A percentile compares a stretch with the other conserved stretches of the same genome.
Conservation (phyloP, 345 rosid species). For the Acer yangbiense region DNA sequence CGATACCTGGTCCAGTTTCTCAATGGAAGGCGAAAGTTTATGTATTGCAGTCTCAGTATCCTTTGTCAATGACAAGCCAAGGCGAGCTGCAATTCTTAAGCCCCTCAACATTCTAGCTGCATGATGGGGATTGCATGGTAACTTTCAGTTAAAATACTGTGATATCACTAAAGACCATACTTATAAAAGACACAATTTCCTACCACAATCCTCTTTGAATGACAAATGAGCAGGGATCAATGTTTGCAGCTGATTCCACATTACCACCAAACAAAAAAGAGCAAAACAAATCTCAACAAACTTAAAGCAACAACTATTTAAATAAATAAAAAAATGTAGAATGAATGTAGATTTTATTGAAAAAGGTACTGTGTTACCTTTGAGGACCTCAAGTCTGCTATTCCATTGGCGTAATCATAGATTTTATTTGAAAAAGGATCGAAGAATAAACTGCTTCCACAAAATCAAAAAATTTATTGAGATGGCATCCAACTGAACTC, state of each 20-base stretch:
- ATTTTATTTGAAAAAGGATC: conserved; percentile 66
- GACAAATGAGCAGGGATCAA: conserved; percentile 74
- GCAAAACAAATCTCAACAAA: conserved; percentile 12
- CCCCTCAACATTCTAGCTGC: conserved; percentile 95
- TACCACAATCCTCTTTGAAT: conserved; percentile 89
- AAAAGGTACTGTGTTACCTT: conserved; percentile 53
- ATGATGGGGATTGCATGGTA: conserved; percentile 18
- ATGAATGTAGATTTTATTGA: not conserved
- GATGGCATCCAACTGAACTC: conserved; percentile 13
- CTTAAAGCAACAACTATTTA: conserved; percentile 6
- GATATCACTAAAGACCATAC: conserved; percentile 14
- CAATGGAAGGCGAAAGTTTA: conserved; percentile 57
- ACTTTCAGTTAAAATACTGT: conserved; percentile 19
- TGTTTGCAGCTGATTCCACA: conserved; percentile 64
- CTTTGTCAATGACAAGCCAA: conserved; percentile 64
- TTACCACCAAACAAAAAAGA: conserved; percentile 20
- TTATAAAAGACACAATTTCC: conserved; percentile 31
- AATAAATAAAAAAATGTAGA: conserved; percentile 1
- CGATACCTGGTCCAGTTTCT: conserved; percentile 62
- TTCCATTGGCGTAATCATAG: conserved; percentile 75
- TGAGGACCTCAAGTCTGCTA: conserved; percentile 67
- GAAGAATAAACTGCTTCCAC: conserved; percentile 56
- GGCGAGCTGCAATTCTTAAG: conserved; percentile 86
- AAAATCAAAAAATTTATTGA: conserved; percentile 18
- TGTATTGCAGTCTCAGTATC: conserved; percentile 68